A percentile compares a stretch with the other conserved stretches of the same genome.
Conservation (phyloP, 805 yeast species). For the Candida lessepsii region DNA sequence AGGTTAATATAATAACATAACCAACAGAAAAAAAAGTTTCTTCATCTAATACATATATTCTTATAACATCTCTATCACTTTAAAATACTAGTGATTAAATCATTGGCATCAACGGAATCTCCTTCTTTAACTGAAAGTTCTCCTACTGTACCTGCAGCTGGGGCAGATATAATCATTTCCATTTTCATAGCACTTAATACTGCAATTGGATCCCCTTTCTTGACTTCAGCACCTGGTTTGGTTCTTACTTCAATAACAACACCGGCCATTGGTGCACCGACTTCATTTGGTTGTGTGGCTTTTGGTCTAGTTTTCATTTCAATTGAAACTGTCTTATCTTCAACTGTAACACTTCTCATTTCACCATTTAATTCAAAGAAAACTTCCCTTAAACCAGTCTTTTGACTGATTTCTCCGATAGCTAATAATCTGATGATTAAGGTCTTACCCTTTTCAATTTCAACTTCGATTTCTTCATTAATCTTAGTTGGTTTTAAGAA, state of each 20-base stretch:
- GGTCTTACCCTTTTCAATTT: slow-evolving; percentile 92
- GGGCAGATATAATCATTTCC: slow-evolving; percentile 98
- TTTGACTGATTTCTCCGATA: slow-evolving; percentile 79
- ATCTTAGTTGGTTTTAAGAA: slow-evolving; percentile 85
- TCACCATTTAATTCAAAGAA: slow-evolving; percentile 98
- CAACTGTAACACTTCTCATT: slow-evolving; percentile 90
- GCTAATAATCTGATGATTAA: slow-evolving; percentile 90
- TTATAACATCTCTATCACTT: slow-evolving; percentile 13
- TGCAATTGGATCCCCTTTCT: slow-evolving; percentile 94
- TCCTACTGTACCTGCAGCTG: slow-evolving; percentile 79
- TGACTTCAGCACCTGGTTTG: slow-evolving; percentile 81
- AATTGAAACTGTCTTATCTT: slow-evolving; percentile 82
- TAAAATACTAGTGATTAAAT: slow-evolving; percentile 54
- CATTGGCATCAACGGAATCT: slow-evolving; percentile 94
- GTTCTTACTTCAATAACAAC: slow-evolving; percentile 93
- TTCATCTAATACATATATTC: background rate
- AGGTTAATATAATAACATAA: no score
- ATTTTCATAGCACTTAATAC: slow-evolving; percentile 97
- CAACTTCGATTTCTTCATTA: slow-evolving; percentile 85
- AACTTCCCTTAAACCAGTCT: slow-evolving; percentile 91
- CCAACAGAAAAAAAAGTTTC: no score
- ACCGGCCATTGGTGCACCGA: slow-evolving; percentile 99
- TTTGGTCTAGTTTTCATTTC: slow-evolving; percentile 86
- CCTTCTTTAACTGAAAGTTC: slow-evolving; percentile 81
- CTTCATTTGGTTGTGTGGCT: slow-evolving; percentile 89